A percentile compares a stretch with the other conserved stretches of the same genome.
These are phyloP conservation scores for Exophiala aquamarina DNA, from an alignment of 2,329 filamentous ascomycete genomes.

Conservation along the genomic window DNA sequence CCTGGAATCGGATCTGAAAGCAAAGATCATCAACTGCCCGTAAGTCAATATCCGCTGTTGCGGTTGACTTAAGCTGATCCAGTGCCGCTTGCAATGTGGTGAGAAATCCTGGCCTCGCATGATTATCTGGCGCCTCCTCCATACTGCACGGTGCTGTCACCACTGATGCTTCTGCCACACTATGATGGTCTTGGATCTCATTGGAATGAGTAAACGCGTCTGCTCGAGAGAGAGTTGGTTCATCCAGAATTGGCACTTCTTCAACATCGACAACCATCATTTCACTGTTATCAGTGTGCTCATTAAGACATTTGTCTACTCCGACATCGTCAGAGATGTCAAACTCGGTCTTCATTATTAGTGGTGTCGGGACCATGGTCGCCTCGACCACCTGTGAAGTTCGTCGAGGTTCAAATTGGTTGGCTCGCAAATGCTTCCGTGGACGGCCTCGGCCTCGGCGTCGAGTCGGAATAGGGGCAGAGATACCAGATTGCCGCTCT, in stretches of 20 bases:
- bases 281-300: not conserved
- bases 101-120: slow-evolving; percentile 3
- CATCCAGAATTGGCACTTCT: too few species aligned
- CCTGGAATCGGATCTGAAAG: slow-evolving; percentile 26
- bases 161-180: not conserved
- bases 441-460: not conserved
- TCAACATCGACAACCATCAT: not conserved
- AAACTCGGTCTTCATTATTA: not conserved
- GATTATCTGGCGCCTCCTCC: not conserved
- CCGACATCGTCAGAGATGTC: not conserved
- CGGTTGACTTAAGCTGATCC: slow-evolving; percentile 14
- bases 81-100: slow-evolving; percentile 19
- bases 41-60: slow-evolving; percentile 14
- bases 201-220: too few species aligned
- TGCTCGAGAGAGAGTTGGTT: too few species aligned
- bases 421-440: not conserved
- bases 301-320: not conserved
- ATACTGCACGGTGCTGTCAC: not conserved
- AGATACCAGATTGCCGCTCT: not conserved
- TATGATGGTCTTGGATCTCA: not conserved
- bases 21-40: slow-evolving; percentile 24
- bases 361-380: too few species aligned
- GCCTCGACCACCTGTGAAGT: too few species aligned
- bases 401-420: too few species aligned
- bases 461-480: not conserved